Evolutionary conservation across 1,284 basidiomycete species (phyloP), one percentile per base, ranked within the genome.

Genomic region (Malassezia brasiliensis): DNA sequence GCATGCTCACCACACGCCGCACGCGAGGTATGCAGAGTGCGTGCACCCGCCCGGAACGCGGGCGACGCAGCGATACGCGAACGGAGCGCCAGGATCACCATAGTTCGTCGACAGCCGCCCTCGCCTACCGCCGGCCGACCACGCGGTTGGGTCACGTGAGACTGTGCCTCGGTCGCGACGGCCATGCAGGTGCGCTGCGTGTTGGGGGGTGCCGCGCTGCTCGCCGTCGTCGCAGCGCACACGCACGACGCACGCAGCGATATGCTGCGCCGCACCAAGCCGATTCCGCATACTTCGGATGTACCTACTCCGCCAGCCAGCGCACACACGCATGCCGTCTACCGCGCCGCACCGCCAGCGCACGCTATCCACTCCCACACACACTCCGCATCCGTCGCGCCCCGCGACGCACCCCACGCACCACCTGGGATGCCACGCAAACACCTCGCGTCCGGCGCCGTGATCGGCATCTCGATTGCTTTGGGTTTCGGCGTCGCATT

Each of bases 21-120:
- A 12, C 50, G 45, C 41, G 55, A 47, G 17, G 36, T 40, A 31
- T 57, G 55, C 25, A 57, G 38, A 42, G 14, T 28, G 39, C 54
- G 54, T 20, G 36, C 35, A 3, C 47, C 47, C 32, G 10, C n/a
- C 17, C 20, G 15, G 5, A 36, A 28, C 28, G 22, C 11, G 28
- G 14, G n/a, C 14, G 47, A 19, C 10, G 47, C 36, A 12, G 22
- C 12, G 17, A 37, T 31, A 17, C 19, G 47, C 47, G 36, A n/a
- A 15, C 47, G 36, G 11, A 48, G 47, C 47, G n/a, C 28, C 17
- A 12, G 11, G 31, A 19, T n/a, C 25, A 48, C 34, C 47, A 48
- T 48, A 19, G 39, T 40, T 44, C 14, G 41, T 44, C 41, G n/a
- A 10, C 41, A 31, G 36, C n/a, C 15, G n/a, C 25, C 25, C 25